These are phyloP conservation scores for Cyberlindnera sargentensis DNA, from an alignment of 805 yeast species.

Conservation along the genomic window DNA sequence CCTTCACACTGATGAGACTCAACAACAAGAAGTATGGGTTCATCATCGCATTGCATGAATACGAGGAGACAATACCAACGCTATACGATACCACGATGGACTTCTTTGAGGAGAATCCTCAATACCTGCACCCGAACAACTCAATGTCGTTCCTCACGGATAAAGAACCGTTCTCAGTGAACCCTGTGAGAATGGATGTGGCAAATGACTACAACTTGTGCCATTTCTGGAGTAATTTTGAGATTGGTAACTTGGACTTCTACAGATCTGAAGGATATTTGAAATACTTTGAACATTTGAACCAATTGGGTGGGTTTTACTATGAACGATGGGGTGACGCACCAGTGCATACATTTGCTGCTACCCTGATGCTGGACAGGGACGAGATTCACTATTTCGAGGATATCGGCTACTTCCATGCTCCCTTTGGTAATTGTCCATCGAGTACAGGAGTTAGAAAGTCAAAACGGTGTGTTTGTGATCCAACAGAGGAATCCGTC, in stretches of 20 bases:
- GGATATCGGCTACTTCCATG: constrained; percentile 75
- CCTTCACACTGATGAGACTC: constrained; percentile 73
- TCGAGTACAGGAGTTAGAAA: constrained; percentile 39
- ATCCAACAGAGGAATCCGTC: constrained; percentile 35
- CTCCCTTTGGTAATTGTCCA: constrained; percentile 63
- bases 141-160: constrained; percentile 51
- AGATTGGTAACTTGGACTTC: constrained; percentile 63
- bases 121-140: constrained; percentile 57
- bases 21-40: constrained; percentile 80
- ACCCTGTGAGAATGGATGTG: constrained; percentile 26
- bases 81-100: constrained; percentile 71
- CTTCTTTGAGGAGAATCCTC: constrained; percentile 50
- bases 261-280: constrained; percentile 60
- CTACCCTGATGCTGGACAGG: constrained; percentile 46
- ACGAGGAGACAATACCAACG: constrained; percentile 77
- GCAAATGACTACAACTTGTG: constrained; percentile 62
- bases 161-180: constrained; percentile 33
- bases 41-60: constrained; percentile 77
- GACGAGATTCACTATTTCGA: constrained; percentile 68
- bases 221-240: constrained; percentile 87
- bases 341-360: constrained; percentile 77
- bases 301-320: constrained; percentile 67
- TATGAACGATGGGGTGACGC: constrained; percentile 96
- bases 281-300: constrained; percentile 56
- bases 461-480: constrained; percentile 58